Percentiles rank a stretch among this genome's conserved stretches.
Conservation (phyloP, 2,329 filamentous ascomycete species). For the Ascosphaera aggregata region DNA sequence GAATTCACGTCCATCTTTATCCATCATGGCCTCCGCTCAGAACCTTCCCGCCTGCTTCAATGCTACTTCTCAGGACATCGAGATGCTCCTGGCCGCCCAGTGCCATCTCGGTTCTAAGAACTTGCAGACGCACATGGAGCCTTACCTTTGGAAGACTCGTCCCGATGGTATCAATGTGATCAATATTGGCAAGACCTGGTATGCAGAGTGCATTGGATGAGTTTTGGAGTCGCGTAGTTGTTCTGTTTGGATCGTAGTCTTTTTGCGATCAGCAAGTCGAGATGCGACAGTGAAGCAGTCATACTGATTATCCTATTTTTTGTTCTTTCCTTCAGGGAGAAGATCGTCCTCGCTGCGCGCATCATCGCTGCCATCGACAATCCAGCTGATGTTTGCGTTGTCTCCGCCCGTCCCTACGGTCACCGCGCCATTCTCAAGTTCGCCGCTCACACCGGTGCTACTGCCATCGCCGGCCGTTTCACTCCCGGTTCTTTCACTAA, state of each 20-base stretch:
- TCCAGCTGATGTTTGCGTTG: slow-evolving; percentile 97
- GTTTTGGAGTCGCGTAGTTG: no score
- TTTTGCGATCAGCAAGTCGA: slow-evolving; percentile 2
- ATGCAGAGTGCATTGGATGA: slow-evolving; percentile 16
- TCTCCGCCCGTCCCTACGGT: slow-evolving; percentile 97
- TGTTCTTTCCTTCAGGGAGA: slow-evolving; percentile 40
- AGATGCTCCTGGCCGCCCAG: slow-evolving; percentile 97
- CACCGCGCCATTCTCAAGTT: slow-evolving; percentile 99
- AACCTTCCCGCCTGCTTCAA: slow-evolving; percentile 93
- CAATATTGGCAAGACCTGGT: slow-evolving; percentile 99
- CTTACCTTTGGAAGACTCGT: slow-evolving; percentile 99
- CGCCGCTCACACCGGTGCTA: slow-evolving; percentile 91
- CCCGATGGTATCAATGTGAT: slow-evolving; percentile 95
- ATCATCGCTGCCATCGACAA: slow-evolving; percentile 99
- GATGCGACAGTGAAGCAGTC: neutral
- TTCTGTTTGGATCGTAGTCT: no score
- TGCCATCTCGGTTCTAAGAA: slow-evolving; percentile 97
- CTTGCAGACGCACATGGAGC: slow-evolving; percentile 98
- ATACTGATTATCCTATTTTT: neutral
- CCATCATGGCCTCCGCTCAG: slow-evolving; percentile 53
- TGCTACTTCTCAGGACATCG: slow-evolving; percentile 93
- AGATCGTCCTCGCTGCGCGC: slow-evolving; percentile 95
- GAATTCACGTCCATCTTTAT: no score
- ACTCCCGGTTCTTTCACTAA: slow-evolving; percentile 99
- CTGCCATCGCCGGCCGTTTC: slow-evolving; percentile 97